Conservation (phyloP, 495 filamentous ascomycete genomes). For the Pyronema omphalodes region DNA sequence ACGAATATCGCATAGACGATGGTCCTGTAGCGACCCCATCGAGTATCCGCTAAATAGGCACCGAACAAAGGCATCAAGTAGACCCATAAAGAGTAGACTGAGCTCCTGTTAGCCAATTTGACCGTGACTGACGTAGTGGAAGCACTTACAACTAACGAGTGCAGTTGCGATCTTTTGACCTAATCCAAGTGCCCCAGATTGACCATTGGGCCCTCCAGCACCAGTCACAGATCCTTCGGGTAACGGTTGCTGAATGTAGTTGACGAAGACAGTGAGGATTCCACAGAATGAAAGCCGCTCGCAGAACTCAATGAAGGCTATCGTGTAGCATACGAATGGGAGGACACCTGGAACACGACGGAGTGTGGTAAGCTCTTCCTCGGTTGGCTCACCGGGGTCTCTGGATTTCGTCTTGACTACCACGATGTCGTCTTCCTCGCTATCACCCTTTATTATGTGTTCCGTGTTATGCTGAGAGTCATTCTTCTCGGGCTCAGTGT, state of each 20-base stretch:
- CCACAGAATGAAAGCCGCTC: constrained; percentile 65
- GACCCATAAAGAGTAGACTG: constrained; percentile 49
- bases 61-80: constrained; percentile 46
- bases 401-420: too few relatives aligned
- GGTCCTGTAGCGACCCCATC: constrained; percentile 48
- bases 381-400: constrained; percentile 29
- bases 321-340: constrained; percentile 44
- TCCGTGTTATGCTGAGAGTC: too few relatives aligned
- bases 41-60: constrained; percentile 45
- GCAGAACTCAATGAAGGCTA: constrained; percentile 54
- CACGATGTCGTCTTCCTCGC: too few relatives aligned
- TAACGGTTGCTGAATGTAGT: constrained; percentile 49
- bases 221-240: constrained; percentile 36
- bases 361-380: constrained; percentile 40
- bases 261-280: constrained; percentile 46
- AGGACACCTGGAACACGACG: constrained; percentile 45
- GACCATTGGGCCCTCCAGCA: constrained; percentile 22
- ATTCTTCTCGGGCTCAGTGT: too few relatives aligned
- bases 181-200: constrained; percentile 45
- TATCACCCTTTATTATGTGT: too few relatives aligned
- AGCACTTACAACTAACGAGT: constrained; percentile 31
- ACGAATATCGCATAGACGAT: constrained; percentile 37
- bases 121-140: neutral
- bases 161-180: constrained; percentile 47
- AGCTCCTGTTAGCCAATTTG: neutral